These are phyloP conservation scores for Codiaeum variegatum DNA, from an alignment of 441 rosid species.

Conservation along the genomic window DNA sequence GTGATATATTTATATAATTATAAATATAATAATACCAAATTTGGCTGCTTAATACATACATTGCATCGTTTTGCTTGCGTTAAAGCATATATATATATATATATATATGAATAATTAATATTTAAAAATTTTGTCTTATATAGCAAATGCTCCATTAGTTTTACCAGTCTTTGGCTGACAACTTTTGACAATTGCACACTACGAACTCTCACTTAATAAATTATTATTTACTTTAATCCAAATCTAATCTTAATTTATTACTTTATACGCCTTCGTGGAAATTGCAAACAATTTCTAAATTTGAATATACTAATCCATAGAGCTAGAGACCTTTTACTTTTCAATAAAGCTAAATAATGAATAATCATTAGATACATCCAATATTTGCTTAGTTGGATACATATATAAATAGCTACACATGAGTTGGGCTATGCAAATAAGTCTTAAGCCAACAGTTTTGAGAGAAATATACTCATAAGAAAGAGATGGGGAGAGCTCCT, in stretches of 20 bases:
- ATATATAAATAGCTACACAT: background rate
- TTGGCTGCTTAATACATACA: too few relatives aligned
- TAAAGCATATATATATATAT: too few relatives aligned
- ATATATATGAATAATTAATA: background rate
- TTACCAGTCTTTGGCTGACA: background rate
- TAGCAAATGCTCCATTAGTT: background rate
- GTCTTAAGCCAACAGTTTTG: background rate
- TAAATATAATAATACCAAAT: too few relatives aligned
- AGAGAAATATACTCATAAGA: slow-evolving; percentile 18
- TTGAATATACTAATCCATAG: background rate
- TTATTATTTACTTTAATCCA: background rate
- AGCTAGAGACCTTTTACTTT: slow-evolving; percentile 11
- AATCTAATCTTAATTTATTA: background rate
- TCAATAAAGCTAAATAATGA: background rate
- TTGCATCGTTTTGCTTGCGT: background rate
- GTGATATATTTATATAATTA: too few relatives aligned
- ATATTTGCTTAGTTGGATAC: background rate
- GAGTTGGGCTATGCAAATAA: background rate
- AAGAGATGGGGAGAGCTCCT: slow-evolving; percentile 39
- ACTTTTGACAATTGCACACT: background rate
- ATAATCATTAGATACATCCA: background rate
- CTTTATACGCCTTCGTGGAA: slow-evolving; percentile 14
- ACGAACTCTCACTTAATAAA: background rate
- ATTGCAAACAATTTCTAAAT: background rate
- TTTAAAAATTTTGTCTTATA: background rate